These are phyloP conservation scores for Hamigera avellanea DNA, from an alignment of 495 filamentous ascomycete species.

Conservation along the genomic window DNA sequence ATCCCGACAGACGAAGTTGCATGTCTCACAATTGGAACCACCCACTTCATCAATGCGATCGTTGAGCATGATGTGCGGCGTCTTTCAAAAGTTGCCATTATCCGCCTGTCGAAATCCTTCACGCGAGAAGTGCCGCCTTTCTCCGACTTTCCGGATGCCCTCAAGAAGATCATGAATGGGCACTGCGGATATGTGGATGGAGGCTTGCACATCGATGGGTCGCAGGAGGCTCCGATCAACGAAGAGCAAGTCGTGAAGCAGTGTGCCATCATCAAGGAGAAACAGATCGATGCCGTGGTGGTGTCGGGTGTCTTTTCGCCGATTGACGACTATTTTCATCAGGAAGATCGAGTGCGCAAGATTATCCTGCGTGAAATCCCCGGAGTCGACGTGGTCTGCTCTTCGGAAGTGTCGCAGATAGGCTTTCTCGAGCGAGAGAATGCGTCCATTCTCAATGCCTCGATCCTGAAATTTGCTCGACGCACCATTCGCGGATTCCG, in stretches of 20 bases:
- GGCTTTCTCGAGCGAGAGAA: too few relatives aligned
- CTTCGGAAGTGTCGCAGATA: too few relatives aligned
- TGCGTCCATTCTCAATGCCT: too few relatives aligned
- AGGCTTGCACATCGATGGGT: conserved; percentile 21
- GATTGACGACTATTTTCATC: conserved; percentile 9
- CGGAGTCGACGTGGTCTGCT: too few relatives aligned
- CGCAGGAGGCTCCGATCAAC: conserved; percentile 10
- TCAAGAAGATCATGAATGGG: conserved; percentile 23
- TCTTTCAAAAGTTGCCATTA: neutral
- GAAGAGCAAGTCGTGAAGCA: conserved; percentile 13
- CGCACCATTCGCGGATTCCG: too few relatives aligned
- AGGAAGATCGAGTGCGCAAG: neutral
- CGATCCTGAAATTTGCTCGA: too few relatives aligned
- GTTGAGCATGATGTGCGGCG: neutral
- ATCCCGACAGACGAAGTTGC: too few relatives aligned
- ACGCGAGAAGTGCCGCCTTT: conserved; percentile 36
- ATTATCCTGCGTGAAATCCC: conserved; percentile 1
- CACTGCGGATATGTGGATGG: conserved; percentile 27
- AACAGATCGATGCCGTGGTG: conserved; percentile 13
- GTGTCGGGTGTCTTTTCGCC: conserved; percentile 22
- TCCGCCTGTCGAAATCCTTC: conserved; percentile 1
- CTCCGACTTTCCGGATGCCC: conserved; percentile 26
- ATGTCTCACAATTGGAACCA: too few relatives aligned
- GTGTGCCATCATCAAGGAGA: conserved; percentile 16
- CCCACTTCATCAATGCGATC: too few relatives aligned